Evolutionary conservation across 2,329 filamentous ascomycete species (phyloP).

Genomic region (Colletotrichum paranaense): DNA sequence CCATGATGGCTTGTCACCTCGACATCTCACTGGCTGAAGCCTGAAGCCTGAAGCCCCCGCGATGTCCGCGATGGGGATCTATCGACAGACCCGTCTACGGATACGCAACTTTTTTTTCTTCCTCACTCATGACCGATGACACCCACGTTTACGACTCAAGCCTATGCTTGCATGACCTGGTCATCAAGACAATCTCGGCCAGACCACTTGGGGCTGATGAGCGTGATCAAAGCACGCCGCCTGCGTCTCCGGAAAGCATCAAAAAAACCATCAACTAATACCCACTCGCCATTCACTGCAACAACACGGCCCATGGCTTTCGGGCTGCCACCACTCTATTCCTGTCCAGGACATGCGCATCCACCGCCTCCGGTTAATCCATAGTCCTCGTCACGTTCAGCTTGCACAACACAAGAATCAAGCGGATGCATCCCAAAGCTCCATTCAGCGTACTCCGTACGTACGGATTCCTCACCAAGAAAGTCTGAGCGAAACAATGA

Average conservation of each 20-base stretch:
- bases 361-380: conserved; percentile 12
- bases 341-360: conserved; percentile 16
- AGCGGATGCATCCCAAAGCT: conserved; percentile 12
- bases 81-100: background rate
- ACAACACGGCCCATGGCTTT: background rate
- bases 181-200: conserved; percentile 6
- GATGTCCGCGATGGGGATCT: conserved; percentile 7
- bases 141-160: conserved; percentile 19
- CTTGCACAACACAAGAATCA: conserved; percentile 11
- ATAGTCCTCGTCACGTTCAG: background rate
- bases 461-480: background rate
- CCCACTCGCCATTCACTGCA: background rate
- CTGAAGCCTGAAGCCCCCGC: background rate
- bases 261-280: conserved; percentile 16
- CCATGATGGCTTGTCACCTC: background rate
- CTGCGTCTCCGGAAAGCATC: conserved; percentile 9
- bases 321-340: conserved; percentile 9
- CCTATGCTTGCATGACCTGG: conserved; percentile 10
- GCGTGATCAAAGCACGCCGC: background rate
- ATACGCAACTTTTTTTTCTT: background rate
- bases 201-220: background rate
- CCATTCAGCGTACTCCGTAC: background rate
- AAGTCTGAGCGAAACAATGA: background rate
- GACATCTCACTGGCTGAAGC: background rate
- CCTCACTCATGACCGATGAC: background rate